A percentile compares a stretch with the other conserved stretches of the same genome.
Evolutionary conservation across 768 basidiomycete species (phyloP).

Genomic region (Daedaleopsis sinensis): DNA sequence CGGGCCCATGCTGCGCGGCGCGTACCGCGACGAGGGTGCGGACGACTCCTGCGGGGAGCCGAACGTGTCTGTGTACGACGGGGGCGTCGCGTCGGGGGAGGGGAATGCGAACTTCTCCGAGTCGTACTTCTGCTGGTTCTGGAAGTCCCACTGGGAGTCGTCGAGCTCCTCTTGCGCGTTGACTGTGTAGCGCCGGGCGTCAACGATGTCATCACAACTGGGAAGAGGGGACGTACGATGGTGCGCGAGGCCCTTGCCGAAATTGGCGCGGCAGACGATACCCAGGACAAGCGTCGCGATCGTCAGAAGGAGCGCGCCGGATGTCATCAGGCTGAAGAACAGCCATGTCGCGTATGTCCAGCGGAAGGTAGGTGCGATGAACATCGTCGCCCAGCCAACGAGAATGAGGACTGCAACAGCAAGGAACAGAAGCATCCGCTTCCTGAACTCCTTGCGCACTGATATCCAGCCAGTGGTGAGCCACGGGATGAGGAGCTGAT

Average conservation of each 20-base stretch:
- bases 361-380: constrained; percentile 70
- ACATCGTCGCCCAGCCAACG: constrained; percentile 72
- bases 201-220: neutral
- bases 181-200: constrained; percentile 41
- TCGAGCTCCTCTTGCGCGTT: constrained; percentile 53
- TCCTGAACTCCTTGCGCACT: constrained; percentile 64
- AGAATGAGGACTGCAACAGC: constrained; percentile 61
- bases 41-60: constrained; percentile 39
- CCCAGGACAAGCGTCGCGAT: constrained; percentile 61
- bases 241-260: constrained; percentile 71
- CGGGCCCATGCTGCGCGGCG: constrained; percentile 43
- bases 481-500: constrained; percentile 71
- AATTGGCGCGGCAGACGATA: constrained; percentile 70
- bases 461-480: constrained; percentile 72
- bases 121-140: constrained; percentile 40
- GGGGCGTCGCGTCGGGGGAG: constrained; percentile 50
- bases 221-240: constrained; percentile 54
- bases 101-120: constrained; percentile 65
- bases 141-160: constrained; percentile 36
- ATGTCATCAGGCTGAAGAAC: constrained; percentile 70
- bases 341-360: constrained; percentile 76
- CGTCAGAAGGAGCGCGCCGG: constrained; percentile 59
- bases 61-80: constrained; percentile 50
- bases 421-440: constrained; percentile 67
- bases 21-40: constrained; percentile 39